A percentile compares a stretch with the other conserved stretches of the same genome.
Evolutionary conservation across 257 asterid species (phyloP).

Genomic region (Avicennia marina): DNA sequence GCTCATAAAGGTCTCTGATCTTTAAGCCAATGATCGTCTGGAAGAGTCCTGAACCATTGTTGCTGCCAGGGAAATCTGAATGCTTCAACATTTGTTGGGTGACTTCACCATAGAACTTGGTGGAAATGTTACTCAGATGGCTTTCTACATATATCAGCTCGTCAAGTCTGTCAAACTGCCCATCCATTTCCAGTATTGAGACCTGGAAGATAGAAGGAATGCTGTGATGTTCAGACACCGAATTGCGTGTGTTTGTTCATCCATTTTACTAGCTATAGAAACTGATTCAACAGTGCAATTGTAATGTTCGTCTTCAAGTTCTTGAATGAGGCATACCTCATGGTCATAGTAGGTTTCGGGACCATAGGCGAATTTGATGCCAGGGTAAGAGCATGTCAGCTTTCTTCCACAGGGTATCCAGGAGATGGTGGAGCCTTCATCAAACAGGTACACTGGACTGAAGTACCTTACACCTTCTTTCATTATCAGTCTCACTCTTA

Average conservation of each 20-base stretch:
- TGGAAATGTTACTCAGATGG: constrained; percentile 90
- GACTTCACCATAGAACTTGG: constrained; percentile 93
- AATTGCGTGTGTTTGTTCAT: no score
- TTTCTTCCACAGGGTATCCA: constrained; percentile 99
- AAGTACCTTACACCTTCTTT: constrained; percentile 86
- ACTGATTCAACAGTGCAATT: no score
- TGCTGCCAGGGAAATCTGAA: constrained; percentile 94
- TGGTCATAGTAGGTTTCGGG: constrained; percentile 81
- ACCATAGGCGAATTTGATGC: constrained; percentile 85
- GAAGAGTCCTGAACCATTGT: constrained; percentile 95
- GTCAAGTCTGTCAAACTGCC: constrained; percentile 92
- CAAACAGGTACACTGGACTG: constrained; percentile 86
- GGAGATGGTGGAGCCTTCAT: constrained; percentile 90
- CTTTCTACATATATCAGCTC: constrained; percentile 92
- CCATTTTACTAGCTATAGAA: no score
- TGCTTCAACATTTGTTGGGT: constrained; percentile 98
- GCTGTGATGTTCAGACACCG: background rate
- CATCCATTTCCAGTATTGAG: constrained; percentile 95
- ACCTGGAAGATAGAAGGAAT: constrained; percentile 39
- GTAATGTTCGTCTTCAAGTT: no score
- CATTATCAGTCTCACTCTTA: constrained; percentile 87
- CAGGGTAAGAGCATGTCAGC: constrained; percentile 96
- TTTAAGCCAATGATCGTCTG: constrained; percentile 87
- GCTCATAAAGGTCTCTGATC: constrained; percentile 93
- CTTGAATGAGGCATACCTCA: constrained; percentile 48